Conservation (phyloP, 805 yeast genomes). For the Pichia kluyveri region DNA sequence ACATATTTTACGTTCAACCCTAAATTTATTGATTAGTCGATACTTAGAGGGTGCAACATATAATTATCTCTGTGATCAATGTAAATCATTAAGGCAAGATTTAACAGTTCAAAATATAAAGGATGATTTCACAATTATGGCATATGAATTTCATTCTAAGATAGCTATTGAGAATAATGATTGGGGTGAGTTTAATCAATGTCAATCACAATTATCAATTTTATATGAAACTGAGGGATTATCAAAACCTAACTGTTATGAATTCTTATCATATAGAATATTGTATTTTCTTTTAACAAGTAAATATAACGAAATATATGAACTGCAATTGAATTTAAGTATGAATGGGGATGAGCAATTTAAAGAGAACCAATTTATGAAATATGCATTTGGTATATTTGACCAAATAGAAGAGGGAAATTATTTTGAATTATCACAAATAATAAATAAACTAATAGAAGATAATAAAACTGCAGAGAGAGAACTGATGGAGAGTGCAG, state of each 20-base stretch:
- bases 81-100: slow-evolving; percentile 89
- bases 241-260: slow-evolving; percentile 33
- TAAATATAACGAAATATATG: slow-evolving; percentile 48
- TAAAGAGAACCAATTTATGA: slow-evolving; percentile 17
- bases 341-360: slow-evolving; percentile 4
- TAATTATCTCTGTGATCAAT: slow-evolving; percentile 76
- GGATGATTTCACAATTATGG: slow-evolving; percentile 63
- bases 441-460: slow-evolving; percentile 26
- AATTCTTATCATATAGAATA: slow-evolving; percentile 65
- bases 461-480: slow-evolving; percentile 10
- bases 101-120: slow-evolving; percentile 84
- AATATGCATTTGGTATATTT: slow-evolving; percentile 28
- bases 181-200: slow-evolving; percentile 91
- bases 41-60: slow-evolving; percentile 48
- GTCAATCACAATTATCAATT: slow-evolving; percentile 70
- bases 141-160: slow-evolving; percentile 80
- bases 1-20: slow-evolving; percentile 47
- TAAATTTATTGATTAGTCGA: slow-evolving; percentile 43
- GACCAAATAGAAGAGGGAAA: slow-evolving; percentile 31
- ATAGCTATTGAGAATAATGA: slow-evolving; percentile 79
- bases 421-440: slow-evolving; percentile 43
- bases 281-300: slow-evolving; percentile 69
- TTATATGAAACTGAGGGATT: slow-evolving; percentile 39
- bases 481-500: background rate
- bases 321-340: slow-evolving; percentile 25